Percentiles rank a stretch among this genome's conserved stretches.
Conservation (phyloP, 257 asterid species). For the Capsicum rhomboideum region DNA sequence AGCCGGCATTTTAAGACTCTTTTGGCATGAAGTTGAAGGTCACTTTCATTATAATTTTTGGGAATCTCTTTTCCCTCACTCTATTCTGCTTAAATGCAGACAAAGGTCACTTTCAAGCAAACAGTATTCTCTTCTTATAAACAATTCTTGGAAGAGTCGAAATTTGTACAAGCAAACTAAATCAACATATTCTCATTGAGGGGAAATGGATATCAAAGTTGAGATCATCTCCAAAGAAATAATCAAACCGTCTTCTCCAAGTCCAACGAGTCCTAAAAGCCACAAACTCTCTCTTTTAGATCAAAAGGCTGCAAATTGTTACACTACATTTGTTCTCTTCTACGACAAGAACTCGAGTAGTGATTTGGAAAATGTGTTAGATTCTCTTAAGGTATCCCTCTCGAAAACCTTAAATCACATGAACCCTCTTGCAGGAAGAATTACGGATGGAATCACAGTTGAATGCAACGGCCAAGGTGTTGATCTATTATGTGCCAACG, state of each 20-base stretch:
- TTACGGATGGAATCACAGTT: not conserved
- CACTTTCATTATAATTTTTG: not conserved
- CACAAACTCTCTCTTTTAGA: conserved; percentile 3
- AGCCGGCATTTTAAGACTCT: not conserved
- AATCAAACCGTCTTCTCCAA: not conserved
- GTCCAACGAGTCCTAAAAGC: not conserved
- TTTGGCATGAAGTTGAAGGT: not conserved
- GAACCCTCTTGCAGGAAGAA: not conserved
- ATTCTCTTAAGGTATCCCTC: not conserved
- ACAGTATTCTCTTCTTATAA: not conserved
- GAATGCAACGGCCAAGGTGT: not conserved
- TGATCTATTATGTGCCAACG: not conserved
- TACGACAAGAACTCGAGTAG: not conserved
- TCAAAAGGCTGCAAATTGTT: not conserved
- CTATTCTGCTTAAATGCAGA: not conserved
- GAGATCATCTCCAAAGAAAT: not conserved
- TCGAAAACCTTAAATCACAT: not conserved
- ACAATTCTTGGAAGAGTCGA: not conserved
- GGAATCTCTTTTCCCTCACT: not conserved
- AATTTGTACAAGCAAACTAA: not conserved
- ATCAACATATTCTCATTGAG: not conserved
- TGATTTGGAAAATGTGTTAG: not conserved
- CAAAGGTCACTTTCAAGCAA: not conserved
- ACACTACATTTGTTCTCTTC: not conserved
- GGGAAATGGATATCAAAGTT: not conserved